Conservation (phyloP, 2,329 filamentous ascomycete species). For the Beauveria varroae region DNA sequence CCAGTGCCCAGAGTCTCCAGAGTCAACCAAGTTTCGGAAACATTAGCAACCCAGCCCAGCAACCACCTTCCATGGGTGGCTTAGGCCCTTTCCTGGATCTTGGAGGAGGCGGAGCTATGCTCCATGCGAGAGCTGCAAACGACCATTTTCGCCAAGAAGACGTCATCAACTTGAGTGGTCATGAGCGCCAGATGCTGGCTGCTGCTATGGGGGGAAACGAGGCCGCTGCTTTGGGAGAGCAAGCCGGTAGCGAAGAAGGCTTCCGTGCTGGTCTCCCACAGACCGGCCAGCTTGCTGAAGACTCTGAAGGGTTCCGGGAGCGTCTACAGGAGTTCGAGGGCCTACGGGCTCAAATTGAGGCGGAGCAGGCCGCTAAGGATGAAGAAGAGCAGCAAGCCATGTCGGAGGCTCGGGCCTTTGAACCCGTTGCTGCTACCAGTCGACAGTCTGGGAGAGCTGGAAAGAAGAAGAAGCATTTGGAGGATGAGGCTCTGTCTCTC, state of each 20-base stretch:
- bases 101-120: slow-evolving; percentile 35
- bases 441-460: slow-evolving; percentile 9
- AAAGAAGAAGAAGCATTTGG: slow-evolving; percentile 25
- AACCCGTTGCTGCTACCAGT: background rate
- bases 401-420: slow-evolving; percentile 12
- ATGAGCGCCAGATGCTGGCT: slow-evolving; percentile 44
- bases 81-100: slow-evolving; percentile 65
- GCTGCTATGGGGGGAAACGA: slow-evolving; percentile 30
- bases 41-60: slow-evolving; percentile 72
- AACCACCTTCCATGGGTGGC: slow-evolving; percentile 47
- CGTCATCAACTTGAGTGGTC: slow-evolving; percentile 53
- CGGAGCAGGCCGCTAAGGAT: slow-evolving; percentile 33
- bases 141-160: slow-evolving; percentile 65
- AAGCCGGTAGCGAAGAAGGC: slow-evolving; percentile 29
- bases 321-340: slow-evolving; percentile 79
- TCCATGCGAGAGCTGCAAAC: slow-evolving; percentile 23
- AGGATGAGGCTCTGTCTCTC: slow-evolving; percentile 50
- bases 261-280: slow-evolving; percentile 41
- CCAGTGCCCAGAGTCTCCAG: slow-evolving; percentile 90
- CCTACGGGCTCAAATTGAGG: slow-evolving; percentile 65
- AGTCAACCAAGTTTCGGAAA: slow-evolving; percentile 95
- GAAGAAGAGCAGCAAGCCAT: slow-evolving; percentile 19
- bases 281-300: slow-evolving; percentile 43
- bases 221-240: slow-evolving; percentile 27
- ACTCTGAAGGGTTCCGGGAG: slow-evolving; percentile 55